Evolutionary conservation across 202 grass and related monocot genomes (phyloP).

Genomic region (Panicum hallii): DNA sequence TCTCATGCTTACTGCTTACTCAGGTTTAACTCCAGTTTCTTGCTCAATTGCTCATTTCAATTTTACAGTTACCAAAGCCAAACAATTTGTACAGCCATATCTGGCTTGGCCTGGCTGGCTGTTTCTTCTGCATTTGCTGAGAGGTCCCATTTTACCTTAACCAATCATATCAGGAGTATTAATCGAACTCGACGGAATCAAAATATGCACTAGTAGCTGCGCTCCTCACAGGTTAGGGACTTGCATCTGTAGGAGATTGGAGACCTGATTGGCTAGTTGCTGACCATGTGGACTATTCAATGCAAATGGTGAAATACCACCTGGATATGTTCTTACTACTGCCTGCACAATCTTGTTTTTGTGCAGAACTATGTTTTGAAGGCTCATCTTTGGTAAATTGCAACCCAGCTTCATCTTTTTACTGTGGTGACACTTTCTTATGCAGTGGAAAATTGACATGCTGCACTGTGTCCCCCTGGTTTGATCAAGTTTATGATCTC

Average conservation of each 20-base stretch:
- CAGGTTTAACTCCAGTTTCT: background rate
- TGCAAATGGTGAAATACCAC: background rate
- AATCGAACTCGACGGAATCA: no score
- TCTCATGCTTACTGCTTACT: background rate
- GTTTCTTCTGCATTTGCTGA: background rate
- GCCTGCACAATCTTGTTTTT: background rate
- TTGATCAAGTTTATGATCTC: no score
- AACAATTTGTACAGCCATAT: background rate
- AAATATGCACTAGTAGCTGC: background rate
- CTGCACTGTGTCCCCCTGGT: background rate
- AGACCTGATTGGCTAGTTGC: background rate
- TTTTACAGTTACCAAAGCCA: background rate
- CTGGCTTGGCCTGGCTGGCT: background rate
- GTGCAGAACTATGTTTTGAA: background rate
- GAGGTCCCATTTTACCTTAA: background rate
- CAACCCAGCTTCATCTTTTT: background rate
- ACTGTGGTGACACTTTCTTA: background rate
- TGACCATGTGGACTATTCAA: background rate
- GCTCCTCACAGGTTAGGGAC: background rate
- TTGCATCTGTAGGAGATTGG: background rate
- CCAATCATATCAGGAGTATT: background rate
- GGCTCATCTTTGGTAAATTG: background rate
- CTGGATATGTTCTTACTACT: background rate
- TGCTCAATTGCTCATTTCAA: background rate
- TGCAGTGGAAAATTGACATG: background rate